These are phyloP conservation scores for Cyclaneusma minus DNA, from an alignment of 2,329 filamentous ascomycete genomes.

Conservation along the genomic window DNA sequence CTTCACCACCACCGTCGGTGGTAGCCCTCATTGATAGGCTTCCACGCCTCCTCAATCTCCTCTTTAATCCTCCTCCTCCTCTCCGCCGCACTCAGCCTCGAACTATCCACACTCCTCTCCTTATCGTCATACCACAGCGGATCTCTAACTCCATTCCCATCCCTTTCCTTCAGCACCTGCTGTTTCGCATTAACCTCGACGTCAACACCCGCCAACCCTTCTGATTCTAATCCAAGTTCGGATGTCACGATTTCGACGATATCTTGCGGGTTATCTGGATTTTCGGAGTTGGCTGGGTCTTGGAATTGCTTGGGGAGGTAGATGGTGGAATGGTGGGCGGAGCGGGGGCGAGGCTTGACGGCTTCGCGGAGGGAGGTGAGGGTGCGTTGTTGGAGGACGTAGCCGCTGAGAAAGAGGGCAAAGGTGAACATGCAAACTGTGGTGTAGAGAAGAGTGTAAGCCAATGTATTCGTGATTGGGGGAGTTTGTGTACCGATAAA, in stretches of 20 bases:
- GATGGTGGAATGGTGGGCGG: constrained; percentile 21
- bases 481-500: constrained; percentile 34
- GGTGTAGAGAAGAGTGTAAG: constrained; percentile 3
- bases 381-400: constrained; percentile 75
- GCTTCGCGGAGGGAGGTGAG: constrained; percentile 61
- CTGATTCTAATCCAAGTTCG: constrained; percentile 19
- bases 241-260: constrained; percentile 29
- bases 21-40: constrained; percentile 30
- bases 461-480: constrained; percentile 5
- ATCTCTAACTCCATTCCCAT: too few species aligned
- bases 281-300: constrained; percentile 21
- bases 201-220: constrained; percentile 1
- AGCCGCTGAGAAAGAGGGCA: constrained; percentile 76
- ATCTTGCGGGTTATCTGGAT: constrained; percentile 26
- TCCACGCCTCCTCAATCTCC: constrained; percentile 33
- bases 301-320: constrained; percentile 1
- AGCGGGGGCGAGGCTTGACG: constrained; percentile 41
- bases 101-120: neutral
- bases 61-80: constrained; percentile 41
- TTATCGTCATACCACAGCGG: too few species aligned
- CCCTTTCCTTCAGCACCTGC: too few species aligned
- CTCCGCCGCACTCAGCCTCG: constrained; percentile 29
- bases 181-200: too few species aligned
- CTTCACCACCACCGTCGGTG: constrained; percentile 37
- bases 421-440: constrained; percentile 62